Conservation (phyloP, 176 grass and related monocot species). For the Oryza coarctata region DNA sequence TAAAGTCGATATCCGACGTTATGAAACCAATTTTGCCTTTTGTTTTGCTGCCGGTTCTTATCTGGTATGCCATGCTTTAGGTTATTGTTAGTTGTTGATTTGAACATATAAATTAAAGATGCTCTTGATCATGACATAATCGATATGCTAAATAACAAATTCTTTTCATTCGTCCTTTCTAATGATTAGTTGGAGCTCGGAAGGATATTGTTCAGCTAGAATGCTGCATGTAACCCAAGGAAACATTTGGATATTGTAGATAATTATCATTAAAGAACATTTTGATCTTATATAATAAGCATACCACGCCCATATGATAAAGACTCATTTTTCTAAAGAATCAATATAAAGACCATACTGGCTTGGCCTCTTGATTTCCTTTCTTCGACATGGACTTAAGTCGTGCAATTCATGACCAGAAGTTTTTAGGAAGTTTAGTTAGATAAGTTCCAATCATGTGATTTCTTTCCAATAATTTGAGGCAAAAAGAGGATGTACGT, state of each 20-base stretch:
- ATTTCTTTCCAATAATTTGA: slow-evolving; percentile 10
- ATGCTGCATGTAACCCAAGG: neutral
- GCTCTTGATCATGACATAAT: neutral
- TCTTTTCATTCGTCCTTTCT: neutral
- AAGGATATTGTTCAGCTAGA: neutral
- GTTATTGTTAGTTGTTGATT: neutral
- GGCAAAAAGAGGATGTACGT: neutral
- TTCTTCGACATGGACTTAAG: slow-evolving; percentile 8
- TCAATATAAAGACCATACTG: neutral
- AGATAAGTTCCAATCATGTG: neutral
- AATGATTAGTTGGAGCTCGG: neutral
- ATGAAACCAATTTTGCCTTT: neutral
- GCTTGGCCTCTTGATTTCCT: neutral
- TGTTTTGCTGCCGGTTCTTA: neutral
- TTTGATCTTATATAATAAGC: neutral
- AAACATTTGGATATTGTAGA: neutral
- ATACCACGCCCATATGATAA: neutral
- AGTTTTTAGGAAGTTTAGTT: neutral
- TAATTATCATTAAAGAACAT: neutral
- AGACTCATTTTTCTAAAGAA: neutral
- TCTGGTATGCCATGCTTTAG: neutral
- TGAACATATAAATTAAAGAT: neutral
- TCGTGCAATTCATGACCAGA: neutral
- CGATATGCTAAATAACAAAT: neutral
- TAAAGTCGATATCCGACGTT: too few relatives aligned